phyloP scores from a whole-genome alignment of 805 yeast species.

The Torulaspora indica region DNA sequence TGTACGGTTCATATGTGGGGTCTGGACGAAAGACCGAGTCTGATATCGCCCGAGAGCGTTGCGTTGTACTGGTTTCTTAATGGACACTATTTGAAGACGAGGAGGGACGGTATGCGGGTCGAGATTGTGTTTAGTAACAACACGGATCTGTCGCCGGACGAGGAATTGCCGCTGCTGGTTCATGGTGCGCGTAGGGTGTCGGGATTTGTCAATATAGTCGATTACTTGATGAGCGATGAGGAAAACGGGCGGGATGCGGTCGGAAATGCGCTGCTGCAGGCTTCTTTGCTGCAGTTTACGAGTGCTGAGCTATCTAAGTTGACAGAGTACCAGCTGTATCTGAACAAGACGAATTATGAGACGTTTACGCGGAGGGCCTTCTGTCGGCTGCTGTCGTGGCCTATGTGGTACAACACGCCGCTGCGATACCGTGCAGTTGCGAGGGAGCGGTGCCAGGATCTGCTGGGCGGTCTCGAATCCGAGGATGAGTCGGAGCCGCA shows the following conservation, averaged over 20 bases:
- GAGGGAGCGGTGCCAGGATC: slow-evolving; percentile 18
- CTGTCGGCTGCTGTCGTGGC: slow-evolving; percentile 55
- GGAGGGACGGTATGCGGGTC: slow-evolving; percentile 13
- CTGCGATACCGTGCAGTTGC: slow-evolving; percentile 18
- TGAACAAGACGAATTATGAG: slow-evolving; percentile 56
- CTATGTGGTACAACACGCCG: slow-evolving; percentile 71
- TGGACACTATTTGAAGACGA: slow-evolving; percentile 3
- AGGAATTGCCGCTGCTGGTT: slow-evolving; percentile 48
- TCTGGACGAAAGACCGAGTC: slow-evolving; percentile 22
- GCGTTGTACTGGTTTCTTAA: slow-evolving; percentile 30
- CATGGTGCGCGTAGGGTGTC: slow-evolving; percentile 28
- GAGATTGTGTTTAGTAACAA: slow-evolving; percentile 54
- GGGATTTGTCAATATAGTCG: slow-evolving; percentile 43
- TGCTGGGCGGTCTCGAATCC: slow-evolving; percentile 18
- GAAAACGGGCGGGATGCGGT: slow-evolving; percentile 11
- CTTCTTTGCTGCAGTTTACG: slow-evolving; percentile 43
- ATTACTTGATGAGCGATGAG: slow-evolving; percentile 24
- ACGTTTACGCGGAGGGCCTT: slow-evolving; percentile 53
- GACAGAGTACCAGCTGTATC: slow-evolving; percentile 53
- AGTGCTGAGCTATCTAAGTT: slow-evolving; percentile 42
- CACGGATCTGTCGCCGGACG: slow-evolving; percentile 47
- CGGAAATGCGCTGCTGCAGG: slow-evolving; percentile 40
- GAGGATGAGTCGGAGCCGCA: slow-evolving; percentile 21
- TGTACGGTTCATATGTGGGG: slow-evolving; percentile 31
- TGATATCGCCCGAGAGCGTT: slow-evolving; percentile 30